A percentile compares a stretch with the other conserved stretches of the same genome.
These are phyloP conservation scores for Penicillium sp. DNA, from an alignment of 2,329 filamentous ascomycete genomes.

Conservation along the genomic window DNA sequence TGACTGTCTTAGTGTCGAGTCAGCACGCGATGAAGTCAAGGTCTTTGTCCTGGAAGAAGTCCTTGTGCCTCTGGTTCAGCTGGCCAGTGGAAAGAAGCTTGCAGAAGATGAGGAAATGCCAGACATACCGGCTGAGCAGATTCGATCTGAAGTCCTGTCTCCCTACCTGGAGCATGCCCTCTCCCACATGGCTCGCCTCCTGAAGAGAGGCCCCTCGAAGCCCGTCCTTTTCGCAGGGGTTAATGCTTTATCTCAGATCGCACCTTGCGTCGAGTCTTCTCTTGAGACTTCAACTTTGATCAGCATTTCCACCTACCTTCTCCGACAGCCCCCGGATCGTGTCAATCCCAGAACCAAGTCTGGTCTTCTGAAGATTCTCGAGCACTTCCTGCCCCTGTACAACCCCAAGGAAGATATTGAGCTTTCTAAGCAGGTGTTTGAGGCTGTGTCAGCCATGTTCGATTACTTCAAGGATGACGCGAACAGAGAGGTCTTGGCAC, in stretches of 20 bases:
- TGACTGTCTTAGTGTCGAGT: slow-evolving; percentile 67
- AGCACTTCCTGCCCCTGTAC: slow-evolving; percentile 72
- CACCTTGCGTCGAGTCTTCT: slow-evolving; percentile 65
- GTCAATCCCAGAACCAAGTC: slow-evolving; percentile 83
- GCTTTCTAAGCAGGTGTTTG: slow-evolving; percentile 65
- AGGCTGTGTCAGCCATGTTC: slow-evolving; percentile 76
- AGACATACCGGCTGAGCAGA: slow-evolving; percentile 40
- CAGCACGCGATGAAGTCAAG: slow-evolving; percentile 83
- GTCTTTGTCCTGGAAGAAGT: slow-evolving; percentile 73
- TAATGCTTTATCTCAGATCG: slow-evolving; percentile 72
- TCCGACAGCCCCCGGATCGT: slow-evolving; percentile 78
- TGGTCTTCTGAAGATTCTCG: slow-evolving; percentile 73
- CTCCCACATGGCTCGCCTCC: slow-evolving; percentile 47
- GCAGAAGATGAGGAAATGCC: slow-evolving; percentile 48
- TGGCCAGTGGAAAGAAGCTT: slow-evolving; percentile 55
- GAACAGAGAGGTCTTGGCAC: slow-evolving; percentile 71
- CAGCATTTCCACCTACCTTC: slow-evolving; percentile 73
- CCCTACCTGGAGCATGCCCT: slow-evolving; percentile 68
- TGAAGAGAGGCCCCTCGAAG: slow-evolving; percentile 63
- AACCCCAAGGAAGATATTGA: slow-evolving; percentile 55
- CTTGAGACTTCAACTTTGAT: slow-evolving; percentile 70
- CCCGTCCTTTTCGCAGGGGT: slow-evolving; percentile 77
- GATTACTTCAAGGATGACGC: slow-evolving; percentile 82
- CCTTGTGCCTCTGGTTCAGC: slow-evolving; percentile 64
- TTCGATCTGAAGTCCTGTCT: slow-evolving; percentile 37